Evolutionary conservation across 345 rosid genomes (phyloP).

Genomic region (Boechera retrofracta): DNA sequence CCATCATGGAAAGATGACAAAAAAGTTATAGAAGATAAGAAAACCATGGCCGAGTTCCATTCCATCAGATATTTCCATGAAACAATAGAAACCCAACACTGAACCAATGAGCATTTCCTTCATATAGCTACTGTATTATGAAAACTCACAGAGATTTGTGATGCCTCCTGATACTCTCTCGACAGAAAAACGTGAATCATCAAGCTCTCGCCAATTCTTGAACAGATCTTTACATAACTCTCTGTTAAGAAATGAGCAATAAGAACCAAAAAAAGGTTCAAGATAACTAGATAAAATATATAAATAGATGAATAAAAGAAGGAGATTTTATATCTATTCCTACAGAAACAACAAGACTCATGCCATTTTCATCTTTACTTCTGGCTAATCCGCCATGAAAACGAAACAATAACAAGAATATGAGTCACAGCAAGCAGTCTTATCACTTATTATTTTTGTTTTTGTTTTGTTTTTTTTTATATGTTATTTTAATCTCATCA

Average conservation of each 20-base stretch:
- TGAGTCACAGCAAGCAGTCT: constrained; percentile 5
- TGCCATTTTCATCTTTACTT: neutral
- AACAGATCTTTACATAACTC: constrained; percentile 85
- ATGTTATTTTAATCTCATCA: constrained; percentile 16
- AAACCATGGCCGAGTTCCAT: neutral
- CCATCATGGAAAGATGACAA: constrained; percentile 27
- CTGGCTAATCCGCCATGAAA: constrained; percentile 9
- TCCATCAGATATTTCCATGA: constrained; percentile 2
- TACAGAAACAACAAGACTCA: neutral
- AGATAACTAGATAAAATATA: no score
- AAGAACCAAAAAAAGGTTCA: neutral
- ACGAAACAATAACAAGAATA: constrained; percentile 6
- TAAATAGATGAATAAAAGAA: no score
- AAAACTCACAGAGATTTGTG: constrained; percentile 80
- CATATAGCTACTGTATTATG: neutral
- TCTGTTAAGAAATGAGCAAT: constrained; percentile 43
- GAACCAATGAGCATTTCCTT: neutral
- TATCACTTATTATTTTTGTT: neutral
- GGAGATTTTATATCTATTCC: neutral
- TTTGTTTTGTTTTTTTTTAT: neutral
- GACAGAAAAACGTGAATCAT: constrained; percentile 68
- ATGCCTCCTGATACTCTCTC: constrained; percentile 92
- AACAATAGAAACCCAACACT: constrained; percentile 11
- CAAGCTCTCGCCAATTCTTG: constrained; percentile 70
- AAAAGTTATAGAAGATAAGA: neutral